Conservation (phyloP, 2,329 filamentous ascomycete genomes). For the Scytalidium lignicola region DNA sequence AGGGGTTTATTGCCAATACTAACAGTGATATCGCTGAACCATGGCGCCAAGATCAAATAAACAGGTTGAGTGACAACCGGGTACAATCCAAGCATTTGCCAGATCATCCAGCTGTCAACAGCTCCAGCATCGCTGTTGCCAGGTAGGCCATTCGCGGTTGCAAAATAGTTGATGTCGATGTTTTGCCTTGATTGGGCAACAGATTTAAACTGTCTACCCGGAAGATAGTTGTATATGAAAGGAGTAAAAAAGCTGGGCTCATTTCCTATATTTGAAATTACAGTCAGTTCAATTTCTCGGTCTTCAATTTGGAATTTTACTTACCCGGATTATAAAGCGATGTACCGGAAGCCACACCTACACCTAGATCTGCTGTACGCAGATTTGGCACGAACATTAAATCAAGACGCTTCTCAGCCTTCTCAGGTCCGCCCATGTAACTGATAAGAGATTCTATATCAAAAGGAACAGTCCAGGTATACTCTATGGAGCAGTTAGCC, state of each 20-base stretch:
- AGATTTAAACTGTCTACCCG: slow-evolving; percentile 29
- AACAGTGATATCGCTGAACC: slow-evolving; percentile 36
- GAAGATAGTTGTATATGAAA: slow-evolving; percentile 50
- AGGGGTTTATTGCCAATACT: slow-evolving; percentile 31
- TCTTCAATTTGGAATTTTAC: too few relatives aligned
- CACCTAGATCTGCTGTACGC: background rate
- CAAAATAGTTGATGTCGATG: slow-evolving; percentile 36
- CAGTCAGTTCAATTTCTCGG: too few relatives aligned
- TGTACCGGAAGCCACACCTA: background rate
- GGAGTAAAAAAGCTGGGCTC: slow-evolving; percentile 48
- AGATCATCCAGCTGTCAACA: slow-evolving; percentile 45
- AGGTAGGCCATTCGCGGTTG: slow-evolving; percentile 34
- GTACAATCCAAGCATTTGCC: slow-evolving; percentile 46
- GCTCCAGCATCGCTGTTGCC: slow-evolving; percentile 43
- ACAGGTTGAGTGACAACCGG: slow-evolving; percentile 53
- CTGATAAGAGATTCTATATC: slow-evolving; percentile 50
- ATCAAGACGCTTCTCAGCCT: slow-evolving; percentile 43
- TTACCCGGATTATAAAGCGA: slow-evolving; percentile 2
- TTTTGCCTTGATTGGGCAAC: slow-evolving; percentile 30
- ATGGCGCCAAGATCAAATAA: slow-evolving; percentile 46
- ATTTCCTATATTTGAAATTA: slow-evolving; percentile 40
- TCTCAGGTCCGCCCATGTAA: slow-evolving; percentile 43
- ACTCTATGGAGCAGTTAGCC: slow-evolving; percentile 34
- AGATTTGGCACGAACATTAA: slow-evolving; percentile 41
- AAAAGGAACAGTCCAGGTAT: slow-evolving; percentile 53